These are phyloP conservation scores for Sesbania bispinosa DNA, from an alignment of 306 rosid species.

Conservation along the genomic window DNA sequence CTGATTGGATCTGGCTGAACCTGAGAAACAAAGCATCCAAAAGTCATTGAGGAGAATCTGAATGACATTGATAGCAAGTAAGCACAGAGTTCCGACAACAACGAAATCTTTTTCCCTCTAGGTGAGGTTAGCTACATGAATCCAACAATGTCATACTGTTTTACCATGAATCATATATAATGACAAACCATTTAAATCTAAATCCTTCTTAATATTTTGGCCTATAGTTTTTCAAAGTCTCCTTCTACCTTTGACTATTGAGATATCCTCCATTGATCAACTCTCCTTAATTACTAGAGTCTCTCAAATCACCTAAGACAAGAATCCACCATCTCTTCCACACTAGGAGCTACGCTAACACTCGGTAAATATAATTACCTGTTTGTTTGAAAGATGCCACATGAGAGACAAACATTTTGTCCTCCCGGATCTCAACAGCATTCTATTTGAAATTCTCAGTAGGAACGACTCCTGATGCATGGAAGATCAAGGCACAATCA, in stretches of 20 bases:
- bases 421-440: slow-evolving; percentile 63
- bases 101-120: neutral
- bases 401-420: slow-evolving; percentile 71
- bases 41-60: neutral
- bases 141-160: neutral
- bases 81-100: neutral
- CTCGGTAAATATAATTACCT: slow-evolving; percentile 34
- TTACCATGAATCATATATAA: neutral
- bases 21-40: slow-evolving; percentile 25
- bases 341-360: neutral
- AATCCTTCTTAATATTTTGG: neutral
- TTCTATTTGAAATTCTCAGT: slow-evolving; percentile 54
- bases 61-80: neutral
- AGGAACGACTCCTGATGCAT: slow-evolving; percentile 60
- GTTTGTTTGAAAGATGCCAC: slow-evolving; percentile 89
- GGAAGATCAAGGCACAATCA: neutral
- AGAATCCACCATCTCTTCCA: neutral
- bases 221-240: neutral
- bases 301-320: neutral
- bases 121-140: neutral
- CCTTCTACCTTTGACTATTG: neutral
- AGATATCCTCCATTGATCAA: neutral
- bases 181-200: neutral
- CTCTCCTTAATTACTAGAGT: neutral
- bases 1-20: slow-evolving; percentile 55